Percentiles rank a stretch among this genome's conserved stretches.
phyloP scores from a whole-genome alignment of 2,329 filamentous ascomycete species.

The Mariannaea sp. region DNA sequence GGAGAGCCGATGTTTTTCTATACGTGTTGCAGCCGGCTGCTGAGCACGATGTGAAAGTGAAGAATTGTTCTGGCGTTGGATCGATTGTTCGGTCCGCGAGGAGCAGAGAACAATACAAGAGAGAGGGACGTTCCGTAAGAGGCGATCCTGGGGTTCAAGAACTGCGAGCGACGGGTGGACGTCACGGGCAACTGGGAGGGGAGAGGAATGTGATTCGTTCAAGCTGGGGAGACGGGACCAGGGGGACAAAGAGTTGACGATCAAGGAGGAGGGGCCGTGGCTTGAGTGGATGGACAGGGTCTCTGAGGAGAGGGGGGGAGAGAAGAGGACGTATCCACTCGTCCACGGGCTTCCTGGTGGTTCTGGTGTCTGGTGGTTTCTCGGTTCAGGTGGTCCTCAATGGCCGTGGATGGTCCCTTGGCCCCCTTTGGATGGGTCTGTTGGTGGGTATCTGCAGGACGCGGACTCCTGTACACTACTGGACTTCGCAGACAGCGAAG shows the following conservation, averaged over 20 bases:
- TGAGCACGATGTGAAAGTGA: conserved; percentile 37
- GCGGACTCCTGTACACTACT: conserved; percentile 29
- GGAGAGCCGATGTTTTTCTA: conserved; percentile 26
- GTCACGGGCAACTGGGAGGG: conserved; percentile 36
- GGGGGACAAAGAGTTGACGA: conserved; percentile 32
- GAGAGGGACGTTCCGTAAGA: conserved; percentile 25
- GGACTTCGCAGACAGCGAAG: too few species aligned
- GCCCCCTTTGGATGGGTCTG: conserved; percentile 19
- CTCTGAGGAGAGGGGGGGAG: conserved; percentile 29
- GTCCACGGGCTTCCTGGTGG: conserved; percentile 35
- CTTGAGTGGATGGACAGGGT: conserved; percentile 30
- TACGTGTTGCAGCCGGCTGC: conserved; percentile 39
- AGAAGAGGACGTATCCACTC: conserved; percentile 28
- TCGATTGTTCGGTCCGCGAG: conserved; percentile 37
- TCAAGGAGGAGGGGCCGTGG: conserved; percentile 36
- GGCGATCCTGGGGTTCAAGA: conserved; percentile 35
- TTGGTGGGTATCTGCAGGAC: conserved; percentile 17
- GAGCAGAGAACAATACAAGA: conserved; percentile 38
- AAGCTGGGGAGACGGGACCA: conserved; percentile 26
- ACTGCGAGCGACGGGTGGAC: conserved; percentile 33
- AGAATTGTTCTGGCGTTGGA: conserved; percentile 28
- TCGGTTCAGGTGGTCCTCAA: conserved; percentile 24
- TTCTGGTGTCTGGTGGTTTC: conserved; percentile 19
- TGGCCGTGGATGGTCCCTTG: conserved; percentile 28
- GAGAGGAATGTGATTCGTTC: conserved; percentile 34